Evolutionary conservation across 2,329 filamentous ascomycete genomes (phyloP), one percentile per base, ranked within the genome.

Genomic region (Sarocladiaceae sp.): DNA sequence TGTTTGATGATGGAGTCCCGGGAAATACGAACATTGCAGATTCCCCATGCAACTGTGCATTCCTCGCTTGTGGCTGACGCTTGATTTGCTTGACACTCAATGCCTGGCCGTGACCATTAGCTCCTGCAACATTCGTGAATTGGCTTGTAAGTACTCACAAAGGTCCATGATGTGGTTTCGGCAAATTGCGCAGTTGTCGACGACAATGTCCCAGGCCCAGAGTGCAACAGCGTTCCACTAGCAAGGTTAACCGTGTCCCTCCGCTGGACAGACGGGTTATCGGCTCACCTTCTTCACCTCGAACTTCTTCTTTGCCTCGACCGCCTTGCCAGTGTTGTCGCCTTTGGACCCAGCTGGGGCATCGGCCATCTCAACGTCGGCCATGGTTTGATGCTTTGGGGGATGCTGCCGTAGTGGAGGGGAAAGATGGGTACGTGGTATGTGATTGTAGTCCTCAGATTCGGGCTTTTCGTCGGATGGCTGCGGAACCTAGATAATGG

Each of bases 161-260:
- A 98, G 76, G 66, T 98, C 93, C 93, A 98, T 98, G 67, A 98
- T 98, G 66, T 98, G 93, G 65, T 98, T 98, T 62, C 93, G 80
- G 74, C 93, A 98, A 62, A 98, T 98, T 58, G 93, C 93, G 64
- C 93, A 98, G 76, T 98, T 98, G 69, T 98, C 93, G 49, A 98
- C 93, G 24, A 97, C 90, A 48, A 98, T 98, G 63, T 98, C 93
- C 93, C 93, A 98, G 1, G 93, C 93, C 93, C 93, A 98, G 2
- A 98, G 76, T 32, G 93, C 90, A 43, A 98, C 93, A 0, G 93
- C 93, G 58, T 97, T 97, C 93, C 93, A 98, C 91, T 96, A 29
- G 58, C 33, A 51, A 2, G 43, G 42, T 58, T 32, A 58, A 51
- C 44, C 26, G 7, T 5, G 3, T 20, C 3, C 45, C 31, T 9